Evolutionary conservation across 768 basidiomycete species (phyloP).

Genomic region (Tubosaeta sp.): DNA sequence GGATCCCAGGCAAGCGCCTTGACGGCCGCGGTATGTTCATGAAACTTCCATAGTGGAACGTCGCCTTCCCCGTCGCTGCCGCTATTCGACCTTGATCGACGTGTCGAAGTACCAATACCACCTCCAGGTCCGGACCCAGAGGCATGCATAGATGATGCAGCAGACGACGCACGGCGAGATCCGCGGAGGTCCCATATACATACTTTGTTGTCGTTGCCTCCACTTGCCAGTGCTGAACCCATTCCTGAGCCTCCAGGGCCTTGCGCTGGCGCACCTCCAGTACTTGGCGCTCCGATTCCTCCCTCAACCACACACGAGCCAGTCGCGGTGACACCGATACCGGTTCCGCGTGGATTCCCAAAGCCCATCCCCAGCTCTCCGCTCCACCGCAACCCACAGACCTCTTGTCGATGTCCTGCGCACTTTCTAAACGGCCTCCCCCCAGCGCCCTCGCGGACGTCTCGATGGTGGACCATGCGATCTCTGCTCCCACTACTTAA

Average conservation of each 20-base stretch:
- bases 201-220: conserved; percentile 98
- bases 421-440: conserved; percentile 68
- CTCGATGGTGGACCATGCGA: conserved; percentile 85
- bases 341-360: conserved; percentile 19
- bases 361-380: conserved; percentile 26
- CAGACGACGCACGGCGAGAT: conserved; percentile 36
- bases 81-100: conserved; percentile 24
- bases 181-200: conserved; percentile 93
- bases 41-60: conserved; percentile 87
- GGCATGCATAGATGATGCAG: conserved; percentile 23
- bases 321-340: conserved; percentile 1
- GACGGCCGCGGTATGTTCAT: conserved; percentile 95
- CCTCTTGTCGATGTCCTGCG: conserved; percentile 83
- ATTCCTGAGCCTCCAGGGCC: conserved; percentile 30
- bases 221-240: conserved; percentile 73
- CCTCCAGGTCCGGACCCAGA: conserved; percentile 30
- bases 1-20: conserved; percentile 99
- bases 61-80: conserved; percentile 38
- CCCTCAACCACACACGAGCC: conserved; percentile 27
- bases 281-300: conserved; percentile 17
- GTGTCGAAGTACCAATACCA: conserved; percentile 19
- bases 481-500: conserved; percentile 91
- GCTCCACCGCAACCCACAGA: conserved; percentile 95
- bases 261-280: conserved; percentile 24
- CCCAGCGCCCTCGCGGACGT: conserved; percentile 65